These are phyloP conservation scores for Plasmodium inui DNA, from an alignment of 169 alveolate species.

Conservation along the genomic window DNA sequence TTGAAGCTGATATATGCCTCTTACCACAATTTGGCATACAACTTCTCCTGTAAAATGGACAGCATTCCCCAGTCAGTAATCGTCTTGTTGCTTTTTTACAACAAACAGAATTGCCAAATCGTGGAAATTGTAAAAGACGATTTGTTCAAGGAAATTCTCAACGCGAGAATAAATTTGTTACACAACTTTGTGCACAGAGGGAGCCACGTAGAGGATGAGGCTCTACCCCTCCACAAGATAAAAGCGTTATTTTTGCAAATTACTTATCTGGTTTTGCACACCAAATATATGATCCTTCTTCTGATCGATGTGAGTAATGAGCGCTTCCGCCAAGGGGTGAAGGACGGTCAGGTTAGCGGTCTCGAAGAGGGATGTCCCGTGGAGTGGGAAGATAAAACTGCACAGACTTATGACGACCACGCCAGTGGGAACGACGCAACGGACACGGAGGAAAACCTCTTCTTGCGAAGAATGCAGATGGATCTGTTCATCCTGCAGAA, in stretches of 20 bases:
- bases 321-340: background rate
- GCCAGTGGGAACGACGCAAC: background rate
- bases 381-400: background rate
- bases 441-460: background rate
- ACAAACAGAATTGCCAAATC: constrained; percentile 18
- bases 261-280: constrained; percentile 29
- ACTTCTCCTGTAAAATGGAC: constrained; percentile 8
- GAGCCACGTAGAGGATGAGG: background rate
- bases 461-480: constrained; percentile 25
- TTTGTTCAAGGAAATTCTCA: constrained; percentile 37
- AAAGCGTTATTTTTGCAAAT: constrained; percentile 11
- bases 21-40: constrained; percentile 50
- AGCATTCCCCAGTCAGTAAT: constrained; percentile 42
- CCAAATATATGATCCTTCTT: constrained; percentile 50
- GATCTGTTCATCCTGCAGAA: constrained; percentile 61
- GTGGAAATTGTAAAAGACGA: constrained; percentile 27
- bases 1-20: constrained; percentile 44
- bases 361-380: background rate
- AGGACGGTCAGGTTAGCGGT: background rate
- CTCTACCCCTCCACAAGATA: constrained; percentile 14
- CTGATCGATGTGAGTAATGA: background rate
- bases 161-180: constrained; percentile 34
- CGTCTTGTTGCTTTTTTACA: constrained; percentile 33
- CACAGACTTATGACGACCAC: background rate
- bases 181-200: constrained; percentile 23